Evolutionary conservation across 2,329 filamentous ascomycete genomes (phyloP).

Genomic region (Diaporthe citrichinensis): DNA sequence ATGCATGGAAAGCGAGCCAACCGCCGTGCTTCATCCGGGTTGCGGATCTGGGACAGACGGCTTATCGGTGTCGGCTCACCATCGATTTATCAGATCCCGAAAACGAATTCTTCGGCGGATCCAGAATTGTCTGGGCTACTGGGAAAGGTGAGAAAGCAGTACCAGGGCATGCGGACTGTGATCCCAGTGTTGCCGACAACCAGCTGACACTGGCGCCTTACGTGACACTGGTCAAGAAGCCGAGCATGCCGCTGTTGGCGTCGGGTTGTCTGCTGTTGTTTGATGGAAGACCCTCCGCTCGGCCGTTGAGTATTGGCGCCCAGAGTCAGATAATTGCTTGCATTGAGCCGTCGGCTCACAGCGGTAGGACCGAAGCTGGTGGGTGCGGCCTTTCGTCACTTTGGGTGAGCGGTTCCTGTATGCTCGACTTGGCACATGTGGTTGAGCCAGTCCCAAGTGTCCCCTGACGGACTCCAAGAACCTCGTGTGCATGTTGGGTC

Average conservation of each 20-base stretch:
- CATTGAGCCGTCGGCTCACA: constrained; percentile 34
- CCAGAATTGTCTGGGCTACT: not conserved
- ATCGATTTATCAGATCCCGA: not conserved
- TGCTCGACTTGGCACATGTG: constrained; percentile 28
- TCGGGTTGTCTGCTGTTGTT: not conserved
- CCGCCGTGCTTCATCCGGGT: constrained; percentile 13
- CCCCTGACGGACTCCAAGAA: constrained; percentile 25
- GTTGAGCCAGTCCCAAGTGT: constrained; percentile 27
- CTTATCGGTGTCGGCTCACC: constrained; percentile 13
- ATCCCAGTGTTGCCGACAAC: not conserved
- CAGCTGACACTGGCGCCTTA: not conserved
- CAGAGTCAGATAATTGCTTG: constrained; percentile 17
- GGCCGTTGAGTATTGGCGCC: constrained; percentile 28
- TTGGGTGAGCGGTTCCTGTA: constrained; percentile 9
- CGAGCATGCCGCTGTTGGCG: constrained; percentile 11
- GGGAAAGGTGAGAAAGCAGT: not conserved
- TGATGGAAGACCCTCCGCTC: not conserved
- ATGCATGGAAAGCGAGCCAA: constrained; percentile 36
- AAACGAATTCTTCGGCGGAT: not conserved
- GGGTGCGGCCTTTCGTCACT: constrained; percentile 35
- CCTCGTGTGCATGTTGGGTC: constrained; percentile 24
- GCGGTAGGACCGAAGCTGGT: constrained; percentile 22
- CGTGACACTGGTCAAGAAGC: constrained; percentile 8
- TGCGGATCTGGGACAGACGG: constrained; percentile 8
- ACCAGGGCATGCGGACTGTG: constrained; percentile 16